Percentiles rank a stretch among this genome's conserved stretches.
Evolutionary conservation across 176 grass and related monocot species (phyloP).

Genomic region (Microstegium vimineum): DNA sequence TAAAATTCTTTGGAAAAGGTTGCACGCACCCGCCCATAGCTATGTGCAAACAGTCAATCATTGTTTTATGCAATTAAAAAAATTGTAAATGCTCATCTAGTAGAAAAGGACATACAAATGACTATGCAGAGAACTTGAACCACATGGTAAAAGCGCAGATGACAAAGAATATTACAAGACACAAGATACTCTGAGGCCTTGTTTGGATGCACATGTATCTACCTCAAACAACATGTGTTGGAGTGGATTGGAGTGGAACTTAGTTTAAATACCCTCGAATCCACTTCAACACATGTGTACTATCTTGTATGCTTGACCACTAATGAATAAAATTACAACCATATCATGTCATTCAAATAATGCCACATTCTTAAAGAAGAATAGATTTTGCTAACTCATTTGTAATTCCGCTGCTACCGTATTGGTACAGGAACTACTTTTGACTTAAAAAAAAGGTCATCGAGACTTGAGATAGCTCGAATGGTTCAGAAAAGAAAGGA

Average conservation of each 20-base stretch:
- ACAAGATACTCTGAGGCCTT: neutral
- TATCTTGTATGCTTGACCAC: neutral
- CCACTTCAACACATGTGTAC: too few relatives aligned
- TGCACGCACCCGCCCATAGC: neutral
- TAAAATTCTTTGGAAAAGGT: slow-evolving; percentile 18
- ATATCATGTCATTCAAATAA: neutral
- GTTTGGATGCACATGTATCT: too few relatives aligned
- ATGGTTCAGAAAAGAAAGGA: neutral
- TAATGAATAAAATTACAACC: neutral
- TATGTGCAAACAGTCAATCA: neutral
- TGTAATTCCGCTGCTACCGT: neutral
- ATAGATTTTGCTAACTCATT: neutral
- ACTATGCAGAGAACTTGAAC: neutral
- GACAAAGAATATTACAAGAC: neutral
- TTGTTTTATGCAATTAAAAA: neutral
- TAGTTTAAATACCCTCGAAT: too few relatives aligned
- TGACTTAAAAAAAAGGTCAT: neutral
- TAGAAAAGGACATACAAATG: neutral
- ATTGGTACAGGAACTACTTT: neutral
- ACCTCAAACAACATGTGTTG: too few relatives aligned
- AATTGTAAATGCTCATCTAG: neutral
- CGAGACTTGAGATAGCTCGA: neutral
- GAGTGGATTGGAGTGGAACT: too few relatives aligned
- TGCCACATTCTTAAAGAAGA: neutral
- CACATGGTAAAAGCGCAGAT: neutral